A percentile compares a stretch with the other conserved stretches of the same genome.
phyloP scores from a whole-genome alignment of 768 basidiomycete species.

The Daedaleopsis sinensis region DNA sequence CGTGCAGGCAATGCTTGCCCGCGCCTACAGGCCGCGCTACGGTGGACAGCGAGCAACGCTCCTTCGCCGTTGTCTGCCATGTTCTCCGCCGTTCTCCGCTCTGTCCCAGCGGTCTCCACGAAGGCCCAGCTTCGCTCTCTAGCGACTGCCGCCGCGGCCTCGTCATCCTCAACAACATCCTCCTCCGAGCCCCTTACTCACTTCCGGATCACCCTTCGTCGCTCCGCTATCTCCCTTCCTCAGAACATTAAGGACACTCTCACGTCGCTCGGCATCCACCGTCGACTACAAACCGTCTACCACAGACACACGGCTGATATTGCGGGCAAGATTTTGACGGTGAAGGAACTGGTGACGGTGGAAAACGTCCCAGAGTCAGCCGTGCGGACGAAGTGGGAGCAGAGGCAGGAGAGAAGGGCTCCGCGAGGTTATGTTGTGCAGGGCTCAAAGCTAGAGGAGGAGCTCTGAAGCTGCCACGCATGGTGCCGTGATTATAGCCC shows the following conservation, averaged over 20 bases:
- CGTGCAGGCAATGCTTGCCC: slow-evolving; percentile 12
- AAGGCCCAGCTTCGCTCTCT: slow-evolving; percentile 2
- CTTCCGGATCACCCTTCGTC: slow-evolving; percentile 86
- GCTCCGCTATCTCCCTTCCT: slow-evolving; percentile 85
- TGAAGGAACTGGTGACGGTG: slow-evolving; percentile 91
- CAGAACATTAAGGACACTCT: slow-evolving; percentile 72
- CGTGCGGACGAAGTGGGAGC: slow-evolving; percentile 72
- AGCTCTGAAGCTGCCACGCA: slow-evolving; percentile 6
- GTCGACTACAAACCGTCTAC: slow-evolving; percentile 85
- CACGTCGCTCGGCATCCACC: slow-evolving; percentile 79
- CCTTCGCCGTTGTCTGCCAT: slow-evolving; percentile 10
- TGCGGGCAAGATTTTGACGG: slow-evolving; percentile 83
- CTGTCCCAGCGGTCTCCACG: not conserved
- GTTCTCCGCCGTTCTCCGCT: slow-evolving; percentile 12
- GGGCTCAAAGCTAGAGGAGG: slow-evolving; percentile 34
- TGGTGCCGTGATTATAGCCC: not conserved
- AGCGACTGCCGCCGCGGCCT: slow-evolving; percentile 2
- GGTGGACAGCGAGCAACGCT: slow-evolving; percentile 5
- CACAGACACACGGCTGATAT: slow-evolving; percentile 70
- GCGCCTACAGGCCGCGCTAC: slow-evolving; percentile 8
- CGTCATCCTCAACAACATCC: slow-evolving; percentile 4
- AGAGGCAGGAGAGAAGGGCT: slow-evolving; percentile 67
- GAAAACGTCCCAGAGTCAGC: slow-evolving; percentile 73
- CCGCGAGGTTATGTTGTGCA: slow-evolving; percentile 67
- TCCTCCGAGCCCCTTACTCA: slow-evolving; percentile 55